Base-by-base conservation (phyloP, 306 rosid genomes). In the Gastrolobium villosum region DNA sequence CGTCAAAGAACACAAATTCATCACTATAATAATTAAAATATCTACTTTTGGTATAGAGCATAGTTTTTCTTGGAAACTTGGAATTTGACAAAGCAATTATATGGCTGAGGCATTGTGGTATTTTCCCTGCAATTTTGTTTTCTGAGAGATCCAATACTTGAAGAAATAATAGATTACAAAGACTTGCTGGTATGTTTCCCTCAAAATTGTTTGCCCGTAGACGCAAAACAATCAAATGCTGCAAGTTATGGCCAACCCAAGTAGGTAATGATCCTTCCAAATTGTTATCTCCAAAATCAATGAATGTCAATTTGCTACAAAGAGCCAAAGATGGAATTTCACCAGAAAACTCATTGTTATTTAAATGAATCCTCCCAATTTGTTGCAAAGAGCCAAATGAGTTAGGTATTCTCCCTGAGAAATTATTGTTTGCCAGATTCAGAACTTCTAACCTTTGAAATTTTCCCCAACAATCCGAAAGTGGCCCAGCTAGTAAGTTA, bases 131-230 rank as follows among this genome's bases (percentile, higher is more conserved):
- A n/a, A 84, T 53, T 5, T 64, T 44, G 34, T 87, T 84, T 5
- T 48, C 7, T 1, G 88, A 62, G 20, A 87, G 60, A 67, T 81
- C 86, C 57, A 87, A 72, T 5, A 81, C 15, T 43, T 66, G 80
- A 50, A 84, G 82, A 48, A 13, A 30, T 32, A 32, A 1, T 0
- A 81, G 62, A 52, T 59, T 44, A 10, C 90, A 87, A 8, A 84
- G 3, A 62, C 75, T 81, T 37, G 44, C 0, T 1, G 79, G 67
- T 3, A 83, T 77, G 30, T 26, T 65, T 56, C 86, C 84, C 32
- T 46, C 0, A 3, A 67, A 77, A 26, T 50, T 32, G 15, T 56
- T 82, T 35, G 5, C 44, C 1, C 3, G 7, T 14, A 78, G 4
- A 20, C 59, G 3, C n/a, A 83, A 57, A 3, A 48, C 32, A 65